phyloP scores from a whole-genome alignment of 2,329 filamentous ascomycete genomes.

The Penicillium oxalicum region DNA sequence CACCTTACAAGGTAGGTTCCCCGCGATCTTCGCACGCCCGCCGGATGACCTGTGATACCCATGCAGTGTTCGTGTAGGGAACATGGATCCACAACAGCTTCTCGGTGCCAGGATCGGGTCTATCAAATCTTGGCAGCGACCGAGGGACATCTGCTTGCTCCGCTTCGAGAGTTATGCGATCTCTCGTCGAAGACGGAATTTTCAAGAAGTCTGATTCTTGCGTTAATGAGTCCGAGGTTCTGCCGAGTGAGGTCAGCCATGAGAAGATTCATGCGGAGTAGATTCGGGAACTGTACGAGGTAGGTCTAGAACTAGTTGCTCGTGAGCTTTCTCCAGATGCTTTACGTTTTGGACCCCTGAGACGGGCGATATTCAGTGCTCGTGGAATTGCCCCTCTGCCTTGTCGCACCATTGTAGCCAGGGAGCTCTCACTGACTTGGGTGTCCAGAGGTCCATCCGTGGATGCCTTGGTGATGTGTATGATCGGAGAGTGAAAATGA shows the following conservation, averaged over 20 bases:
- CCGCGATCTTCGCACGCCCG: conserved; percentile 22
- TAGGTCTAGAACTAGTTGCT: conserved; percentile 11
- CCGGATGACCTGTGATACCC: conserved; percentile 17
- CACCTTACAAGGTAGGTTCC: conserved; percentile 17
- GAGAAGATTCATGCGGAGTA: neutral
- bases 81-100: conserved; percentile 33
- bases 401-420: conserved; percentile 7
- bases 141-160: conserved; percentile 22
- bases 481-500: conserved; percentile 18
- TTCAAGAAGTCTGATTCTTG: conserved; percentile 20
- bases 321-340: conserved; percentile 16
- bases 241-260: neutral
- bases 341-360: conserved; percentile 9
- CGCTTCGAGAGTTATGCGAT: conserved; percentile 19
- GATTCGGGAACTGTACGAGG: conserved; percentile 11
- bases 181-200: conserved; percentile 20
- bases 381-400: conserved; percentile 8
- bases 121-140: conserved; percentile 26
- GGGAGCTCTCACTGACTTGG: conserved; percentile 12
- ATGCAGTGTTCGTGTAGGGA: conserved; percentile 27
- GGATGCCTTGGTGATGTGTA: conserved; percentile 26
- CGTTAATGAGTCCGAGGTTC: conserved; percentile 13
- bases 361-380: conserved; percentile 7
- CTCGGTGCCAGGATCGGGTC: conserved; percentile 28
- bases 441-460: conserved; percentile 18